These are phyloP conservation scores for Nidula microcarpa DNA, from an alignment of 768 basidiomycete genomes.

Conservation along the genomic window DNA sequence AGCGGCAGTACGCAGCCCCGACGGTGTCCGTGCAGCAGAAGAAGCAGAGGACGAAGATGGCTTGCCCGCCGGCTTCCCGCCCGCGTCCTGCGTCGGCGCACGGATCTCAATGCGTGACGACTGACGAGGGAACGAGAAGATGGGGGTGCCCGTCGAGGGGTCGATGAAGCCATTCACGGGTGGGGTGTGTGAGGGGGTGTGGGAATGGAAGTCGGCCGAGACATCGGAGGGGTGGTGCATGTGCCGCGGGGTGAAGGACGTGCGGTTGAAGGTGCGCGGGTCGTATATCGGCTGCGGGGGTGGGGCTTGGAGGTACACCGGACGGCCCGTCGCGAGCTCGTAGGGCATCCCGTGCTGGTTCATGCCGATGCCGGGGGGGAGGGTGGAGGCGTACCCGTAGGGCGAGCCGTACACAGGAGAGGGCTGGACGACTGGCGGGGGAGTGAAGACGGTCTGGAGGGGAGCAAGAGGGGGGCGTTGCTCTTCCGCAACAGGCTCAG, in stretches of 20 bases:
- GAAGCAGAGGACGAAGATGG: no score
- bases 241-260: slow-evolving; percentile 57
- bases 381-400: slow-evolving; percentile 54
- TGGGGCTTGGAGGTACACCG: slow-evolving; percentile 66
- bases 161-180: slow-evolving; percentile 64
- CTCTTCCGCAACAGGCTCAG: slow-evolving; percentile 6
- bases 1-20: slow-evolving; percentile 48
- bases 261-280: slow-evolving; percentile 61
- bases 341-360: slow-evolving; percentile 78
- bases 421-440: slow-evolving; percentile 30
- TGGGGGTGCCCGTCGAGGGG: slow-evolving; percentile 61
- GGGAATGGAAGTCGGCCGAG: slow-evolving; percentile 62
- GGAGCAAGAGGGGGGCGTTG: slow-evolving; percentile 34
- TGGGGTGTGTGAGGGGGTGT: slow-evolving; percentile 52
- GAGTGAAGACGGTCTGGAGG: slow-evolving; percentile 40
- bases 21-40: slow-evolving; percentile 23
- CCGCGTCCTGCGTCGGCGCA: slow-evolving; percentile 41
- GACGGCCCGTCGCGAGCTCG: slow-evolving; percentile 78
- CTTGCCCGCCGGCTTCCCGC: slow-evolving; percentile 21
- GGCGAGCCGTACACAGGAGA: slow-evolving; percentile 69
- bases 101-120: slow-evolving; percentile 74
- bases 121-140: slow-evolving; percentile 73
- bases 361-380: slow-evolving; percentile 74
- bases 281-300: slow-evolving; percentile 65
- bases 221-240: slow-evolving; percentile 57